Conservation (phyloP, 2,329 filamentous ascomycete species). For the Samsoniella hepiali region DNA sequence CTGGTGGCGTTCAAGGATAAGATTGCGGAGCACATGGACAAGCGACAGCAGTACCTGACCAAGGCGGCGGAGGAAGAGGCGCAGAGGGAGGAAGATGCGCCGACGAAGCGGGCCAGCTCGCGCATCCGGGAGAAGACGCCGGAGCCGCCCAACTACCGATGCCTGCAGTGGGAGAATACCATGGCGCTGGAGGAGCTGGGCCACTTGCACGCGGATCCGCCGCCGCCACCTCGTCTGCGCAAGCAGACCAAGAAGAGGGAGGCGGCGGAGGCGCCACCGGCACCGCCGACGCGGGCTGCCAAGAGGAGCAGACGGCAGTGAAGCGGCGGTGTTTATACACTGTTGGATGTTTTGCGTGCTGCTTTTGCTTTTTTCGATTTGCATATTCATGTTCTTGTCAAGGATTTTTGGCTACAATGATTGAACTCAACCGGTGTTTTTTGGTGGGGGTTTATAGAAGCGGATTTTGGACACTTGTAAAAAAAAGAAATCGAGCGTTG, state of each 20-base stretch:
- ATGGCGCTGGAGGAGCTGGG: constrained; percentile 56
- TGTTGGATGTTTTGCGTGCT: neutral
- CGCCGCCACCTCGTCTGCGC: constrained; percentile 47
- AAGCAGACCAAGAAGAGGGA: constrained; percentile 54
- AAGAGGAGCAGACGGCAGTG: constrained; percentile 5
- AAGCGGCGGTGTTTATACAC: neutral
- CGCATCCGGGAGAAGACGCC: constrained; percentile 46
- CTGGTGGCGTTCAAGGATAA: constrained; percentile 71
- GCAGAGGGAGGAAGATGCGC: constrained; percentile 37
- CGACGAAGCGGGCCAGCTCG: constrained; percentile 42
- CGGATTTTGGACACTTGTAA: neutral
- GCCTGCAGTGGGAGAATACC: constrained; percentile 54
- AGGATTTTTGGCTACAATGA: neutral
- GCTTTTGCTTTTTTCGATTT: neutral
- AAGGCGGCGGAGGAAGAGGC: constrained; percentile 35
- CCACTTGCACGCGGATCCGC: constrained; percentile 54
- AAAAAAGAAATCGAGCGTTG: neutral
- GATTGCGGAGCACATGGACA: constrained; percentile 77
- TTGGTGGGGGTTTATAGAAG: neutral
- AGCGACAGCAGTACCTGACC: constrained; percentile 66
- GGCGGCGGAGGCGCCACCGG: constrained; percentile 32
- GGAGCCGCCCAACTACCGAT: constrained; percentile 46
- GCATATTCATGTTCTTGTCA: neutral
- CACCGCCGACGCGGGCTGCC: constrained; percentile 4
- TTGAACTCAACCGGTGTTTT: constrained; percentile 1